These are phyloP conservation scores for Metschnikowia santaceciliae DNA, from an alignment of 805 yeast species.

Conservation along the genomic window DNA sequence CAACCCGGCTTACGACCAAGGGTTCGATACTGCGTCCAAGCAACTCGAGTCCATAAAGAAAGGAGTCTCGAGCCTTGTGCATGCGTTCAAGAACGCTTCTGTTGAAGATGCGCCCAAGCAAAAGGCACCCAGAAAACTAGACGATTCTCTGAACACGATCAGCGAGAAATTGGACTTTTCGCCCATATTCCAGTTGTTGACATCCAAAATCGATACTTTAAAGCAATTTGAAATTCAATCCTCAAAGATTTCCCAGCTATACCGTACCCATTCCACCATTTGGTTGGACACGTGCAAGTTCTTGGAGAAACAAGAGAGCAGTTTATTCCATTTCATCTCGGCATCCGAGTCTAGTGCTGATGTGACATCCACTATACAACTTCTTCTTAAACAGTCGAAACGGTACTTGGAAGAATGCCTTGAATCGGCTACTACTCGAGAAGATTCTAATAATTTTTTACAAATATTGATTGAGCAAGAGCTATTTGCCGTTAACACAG, in stretches of 20 bases:
- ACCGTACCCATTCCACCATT: constrained; percentile 22
- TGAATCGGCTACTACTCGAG: not conserved
- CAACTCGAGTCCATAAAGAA: constrained; percentile 24
- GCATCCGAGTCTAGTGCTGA: not conserved
- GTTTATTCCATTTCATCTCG: constrained; percentile 15
- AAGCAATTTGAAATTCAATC: constrained; percentile 21
- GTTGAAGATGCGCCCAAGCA: not conserved
- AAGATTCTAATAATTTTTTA: not conserved
- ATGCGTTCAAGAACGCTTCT: not conserved
- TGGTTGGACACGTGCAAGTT: constrained; percentile 27
- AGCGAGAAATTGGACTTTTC: constrained; percentile 29
- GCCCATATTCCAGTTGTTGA: constrained; percentile 31
- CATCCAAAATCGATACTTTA: constrained; percentile 27
- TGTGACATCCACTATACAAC: not conserved
- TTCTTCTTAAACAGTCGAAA: not conserved
- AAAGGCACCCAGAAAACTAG: constrained; percentile 16
- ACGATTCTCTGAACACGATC: constrained; percentile 34
- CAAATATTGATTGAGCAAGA: constrained; percentile 6
- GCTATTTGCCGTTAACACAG: constrained; percentile 8
- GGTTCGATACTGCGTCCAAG: constrained; percentile 31
- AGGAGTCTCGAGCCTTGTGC: constrained; percentile 7
- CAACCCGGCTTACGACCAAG: constrained; percentile 31
- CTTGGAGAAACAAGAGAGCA: constrained; percentile 26
- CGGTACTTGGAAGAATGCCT: not conserved
- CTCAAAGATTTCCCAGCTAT: constrained; percentile 25